A percentile compares a stretch with the other conserved stretches of the same genome.
phyloP scores from a whole-genome alignment of 345 rosid species.

The Hibiscus mutabilis region DNA sequence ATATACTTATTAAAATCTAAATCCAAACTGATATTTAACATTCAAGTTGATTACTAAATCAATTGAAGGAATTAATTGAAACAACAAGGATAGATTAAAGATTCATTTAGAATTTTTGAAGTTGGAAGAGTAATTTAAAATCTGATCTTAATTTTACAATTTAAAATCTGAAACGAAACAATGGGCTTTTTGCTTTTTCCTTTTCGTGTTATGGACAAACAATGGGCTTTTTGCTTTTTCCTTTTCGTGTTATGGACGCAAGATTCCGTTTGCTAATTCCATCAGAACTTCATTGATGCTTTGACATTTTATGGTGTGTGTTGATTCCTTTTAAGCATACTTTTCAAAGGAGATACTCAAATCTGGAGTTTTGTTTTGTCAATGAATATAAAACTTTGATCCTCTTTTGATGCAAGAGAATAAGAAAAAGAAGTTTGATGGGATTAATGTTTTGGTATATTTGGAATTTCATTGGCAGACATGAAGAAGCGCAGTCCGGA shows the following conservation, averaged over 20 bases:
- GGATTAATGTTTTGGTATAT: background rate
- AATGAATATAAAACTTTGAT: background rate
- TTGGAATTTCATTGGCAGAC: background rate
- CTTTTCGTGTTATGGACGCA: conserved; percentile 37
- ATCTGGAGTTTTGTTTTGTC: too few species aligned
- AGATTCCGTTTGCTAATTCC: conserved; percentile 17
- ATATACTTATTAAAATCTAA: too few species aligned
- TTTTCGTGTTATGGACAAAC: conserved; percentile 38
- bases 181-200: conserved; percentile 16
- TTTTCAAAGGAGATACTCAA: too few species aligned
- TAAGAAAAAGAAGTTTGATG: background rate
- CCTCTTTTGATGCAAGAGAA: background rate
- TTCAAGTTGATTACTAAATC: too few species aligned
- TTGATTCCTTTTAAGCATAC: background rate
- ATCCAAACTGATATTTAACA: too few species aligned
- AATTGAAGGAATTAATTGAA: too few species aligned
- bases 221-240: conserved; percentile 19
- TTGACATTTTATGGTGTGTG: background rate
- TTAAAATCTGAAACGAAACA: conserved; percentile 44
- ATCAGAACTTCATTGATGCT: background rate
- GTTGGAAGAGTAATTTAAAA: too few species aligned
- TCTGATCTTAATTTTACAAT: too few species aligned
- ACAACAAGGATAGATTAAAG: too few species aligned
- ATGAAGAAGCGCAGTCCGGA: background rate
- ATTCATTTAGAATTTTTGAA: too few species aligned